Evolutionary conservation across 2,329 filamentous ascomycete species (phyloP).

Genomic region (Diaporthe vaccinii): DNA sequence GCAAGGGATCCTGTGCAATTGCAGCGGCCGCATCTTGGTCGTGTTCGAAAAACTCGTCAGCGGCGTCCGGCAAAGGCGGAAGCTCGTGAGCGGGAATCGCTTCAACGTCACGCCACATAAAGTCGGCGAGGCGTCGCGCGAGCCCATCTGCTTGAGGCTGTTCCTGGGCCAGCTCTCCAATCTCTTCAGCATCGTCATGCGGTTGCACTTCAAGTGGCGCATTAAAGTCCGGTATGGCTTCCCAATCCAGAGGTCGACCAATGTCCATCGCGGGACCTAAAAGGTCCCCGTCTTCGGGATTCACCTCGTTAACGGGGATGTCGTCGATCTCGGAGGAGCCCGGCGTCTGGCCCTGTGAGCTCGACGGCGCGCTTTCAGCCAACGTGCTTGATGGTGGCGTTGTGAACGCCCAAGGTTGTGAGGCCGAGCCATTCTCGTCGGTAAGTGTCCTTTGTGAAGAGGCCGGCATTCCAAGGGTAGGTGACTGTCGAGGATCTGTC

Average conservation of each 20-base stretch:
- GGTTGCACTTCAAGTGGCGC: slow-evolving; percentile 18
- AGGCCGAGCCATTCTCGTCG: slow-evolving; percentile 11
- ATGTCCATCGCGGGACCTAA: slow-evolving; percentile 2
- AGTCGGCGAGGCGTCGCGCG: slow-evolving; percentile 64
- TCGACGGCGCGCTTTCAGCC: slow-evolving; percentile 40
- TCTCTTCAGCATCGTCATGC: slow-evolving; percentile 17
- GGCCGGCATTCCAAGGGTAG: background rate
- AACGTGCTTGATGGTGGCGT: slow-evolving; percentile 40
- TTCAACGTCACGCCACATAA: slow-evolving; percentile 73
- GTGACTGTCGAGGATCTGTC: slow-evolving; percentile 20
- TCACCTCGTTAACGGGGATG: background rate
- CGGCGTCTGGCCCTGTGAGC: slow-evolving; percentile 35
- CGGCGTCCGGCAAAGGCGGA: slow-evolving; percentile 55
- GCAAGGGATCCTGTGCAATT: slow-evolving; percentile 45
- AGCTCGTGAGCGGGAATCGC: slow-evolving; percentile 66
- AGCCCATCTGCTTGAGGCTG: slow-evolving; percentile 54
- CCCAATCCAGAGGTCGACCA: slow-evolving; percentile 33
- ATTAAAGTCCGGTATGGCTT: slow-evolving; percentile 37
- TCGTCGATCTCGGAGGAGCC: slow-evolving; percentile 37
- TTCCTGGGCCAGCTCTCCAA: slow-evolving; percentile 16
- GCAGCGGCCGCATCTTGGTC: slow-evolving; percentile 49
- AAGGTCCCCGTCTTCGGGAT: background rate
- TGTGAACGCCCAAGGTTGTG: slow-evolving; percentile 33
- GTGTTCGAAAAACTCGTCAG: slow-evolving; percentile 54
- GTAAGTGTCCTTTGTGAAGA: slow-evolving; percentile 1